A percentile compares a stretch with the other conserved stretches of the same genome.
Conservation (phyloP, 106 monocot genomes). For the Phalaenopsis aphrodite region DNA sequence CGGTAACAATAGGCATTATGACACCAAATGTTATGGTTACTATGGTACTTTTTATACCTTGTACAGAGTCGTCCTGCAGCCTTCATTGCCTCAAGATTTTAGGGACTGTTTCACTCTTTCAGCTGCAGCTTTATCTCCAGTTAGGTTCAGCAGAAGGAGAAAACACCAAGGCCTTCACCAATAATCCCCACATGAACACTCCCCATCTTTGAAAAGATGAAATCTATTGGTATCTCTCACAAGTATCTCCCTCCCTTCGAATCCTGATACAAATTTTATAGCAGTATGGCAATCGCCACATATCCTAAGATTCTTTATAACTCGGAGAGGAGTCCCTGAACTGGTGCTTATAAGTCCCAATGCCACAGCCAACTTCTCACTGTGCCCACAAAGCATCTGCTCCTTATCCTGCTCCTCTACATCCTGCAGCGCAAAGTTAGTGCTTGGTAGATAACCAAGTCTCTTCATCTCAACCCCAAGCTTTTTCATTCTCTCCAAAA, state of each 20-base stretch:
- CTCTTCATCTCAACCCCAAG: conserved; percentile 52
- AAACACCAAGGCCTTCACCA: conserved; percentile 37
- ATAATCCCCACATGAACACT: conserved; percentile 78
- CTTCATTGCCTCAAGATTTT: neutral
- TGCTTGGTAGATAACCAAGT: conserved; percentile 47
- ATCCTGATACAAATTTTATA: conserved; percentile 66
- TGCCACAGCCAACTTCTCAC: conserved; percentile 79
- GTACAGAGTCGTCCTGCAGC: neutral
- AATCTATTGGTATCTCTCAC: conserved; percentile 83
- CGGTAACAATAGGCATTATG: too few species aligned
- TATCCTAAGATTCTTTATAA: conserved; percentile 82
- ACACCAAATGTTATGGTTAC: too few species aligned
- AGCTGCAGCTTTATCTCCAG: neutral
- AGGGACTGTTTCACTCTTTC: neutral
- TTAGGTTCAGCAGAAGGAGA: neutral
- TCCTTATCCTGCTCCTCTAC: conserved; percentile 96
- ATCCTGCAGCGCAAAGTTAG: conserved; percentile 65
- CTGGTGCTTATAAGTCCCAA: conserved; percentile 60
- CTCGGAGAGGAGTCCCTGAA: conserved; percentile 40
- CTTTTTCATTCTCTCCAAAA: conserved; percentile 43
- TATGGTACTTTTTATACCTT: too few species aligned
- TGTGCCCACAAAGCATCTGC: conserved; percentile 71
- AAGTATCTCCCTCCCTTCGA: conserved; percentile 63
- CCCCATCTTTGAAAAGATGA: conserved; percentile 75
- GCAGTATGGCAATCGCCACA: conserved; percentile 73